Base-by-base conservation (phyloP, 2,329 filamentous ascomycete genomes). In the Amylocarpus encephaloides region DNA sequence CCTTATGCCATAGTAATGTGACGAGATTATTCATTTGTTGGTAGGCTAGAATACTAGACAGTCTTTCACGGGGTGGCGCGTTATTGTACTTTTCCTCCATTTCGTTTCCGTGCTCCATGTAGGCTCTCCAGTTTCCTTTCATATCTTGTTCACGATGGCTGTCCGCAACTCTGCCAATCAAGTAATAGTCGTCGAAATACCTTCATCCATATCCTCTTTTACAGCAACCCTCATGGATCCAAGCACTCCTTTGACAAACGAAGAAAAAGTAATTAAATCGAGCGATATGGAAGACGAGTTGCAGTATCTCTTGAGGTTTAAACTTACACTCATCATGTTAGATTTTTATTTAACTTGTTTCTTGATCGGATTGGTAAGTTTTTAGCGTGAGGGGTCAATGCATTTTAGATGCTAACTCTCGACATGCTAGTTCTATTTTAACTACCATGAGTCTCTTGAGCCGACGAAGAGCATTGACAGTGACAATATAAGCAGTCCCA, bases 401-500 rank as follows among this genome's bases (percentile, higher is more conserved):
- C 4, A 4, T 26, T 26, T 4, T 7, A 4, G 11, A 16, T 4
- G 15, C 34, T 36, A 36, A 36, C 15, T 9, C 12, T 13, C 3
- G 4, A 13, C 11, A 36, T 4, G 34, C 4, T 36, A 10, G 5
- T 13, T 36, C 34, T 5, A 36, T 36, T 36, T 16, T 36, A 13
- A 5, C 34, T 4, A 36, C 34, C 11, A 10, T 36, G 15, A 36
- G 34, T 13, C 15, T 36, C 34, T 36, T 5, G 11, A 5, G 34
- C 3, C 5, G 9, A 16, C 34, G 34, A 5, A 36, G 12, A 36
- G 15, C 11, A 36, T 16, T 36, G 3, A 36, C 11, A 36, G 5
- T 4, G 12, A 10, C 11, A 26, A 26, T 26, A 26, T 22, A 69
- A 66, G 67, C 74, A 3, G 68, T 75, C 43, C 74, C 74, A 1